Conservation (phyloP, 139 green algal species). For the Mychonastes homosphaera region DNA sequence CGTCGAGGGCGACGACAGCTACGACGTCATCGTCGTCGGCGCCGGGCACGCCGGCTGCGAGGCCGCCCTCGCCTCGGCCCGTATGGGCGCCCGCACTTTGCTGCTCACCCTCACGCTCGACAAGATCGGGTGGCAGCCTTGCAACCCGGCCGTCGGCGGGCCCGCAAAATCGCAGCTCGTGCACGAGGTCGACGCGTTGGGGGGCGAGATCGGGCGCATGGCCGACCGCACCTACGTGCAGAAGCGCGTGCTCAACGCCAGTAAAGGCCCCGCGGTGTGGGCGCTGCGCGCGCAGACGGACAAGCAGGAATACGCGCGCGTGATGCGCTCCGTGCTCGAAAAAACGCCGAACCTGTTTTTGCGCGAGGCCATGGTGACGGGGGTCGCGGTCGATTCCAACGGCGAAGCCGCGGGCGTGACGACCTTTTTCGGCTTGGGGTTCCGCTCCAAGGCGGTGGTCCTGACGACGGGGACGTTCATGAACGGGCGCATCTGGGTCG, state of each 20-base stretch:
- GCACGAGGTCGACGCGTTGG: conserved; percentile 92
- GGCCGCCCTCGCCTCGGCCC: conserved; percentile 80
- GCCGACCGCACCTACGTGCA: conserved; percentile 90
- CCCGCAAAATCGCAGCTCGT: conserved; percentile 93
- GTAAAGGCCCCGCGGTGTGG: conserved; percentile 91
- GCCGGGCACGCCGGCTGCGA: conserved; percentile 93
- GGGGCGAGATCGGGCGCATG: conserved; percentile 88
- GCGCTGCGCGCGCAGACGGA: conserved; percentile 94
- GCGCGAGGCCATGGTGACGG: conserved; percentile 75
- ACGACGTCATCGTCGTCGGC: conserved; percentile 94
- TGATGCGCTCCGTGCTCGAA: conserved; percentile 69
- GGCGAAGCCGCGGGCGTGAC: conserved; percentile 74
- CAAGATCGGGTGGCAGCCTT: conserved; percentile 92
- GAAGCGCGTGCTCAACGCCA: conserved; percentile 87
- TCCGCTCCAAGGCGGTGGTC: conserved; percentile 66
- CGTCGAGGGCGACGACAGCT: conserved; percentile 57
- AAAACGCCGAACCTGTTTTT: conserved; percentile 70
- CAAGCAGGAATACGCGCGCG: conserved; percentile 81
- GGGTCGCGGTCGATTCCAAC: conserved; percentile 77
- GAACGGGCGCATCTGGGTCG: conserved; percentile 95
- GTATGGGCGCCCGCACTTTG: conserved; percentile 75
- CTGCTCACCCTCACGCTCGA: conserved; percentile 93
- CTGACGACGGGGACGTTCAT: conserved; percentile 98
- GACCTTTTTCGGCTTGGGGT: conserved; percentile 89
- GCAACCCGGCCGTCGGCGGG: conserved; percentile 81